Percentiles rank a stretch among this genome's conserved stretches.
Evolutionary conservation across 2,329 filamentous ascomycete species (phyloP).

Genomic region (Fusarium fujikuroi): DNA sequence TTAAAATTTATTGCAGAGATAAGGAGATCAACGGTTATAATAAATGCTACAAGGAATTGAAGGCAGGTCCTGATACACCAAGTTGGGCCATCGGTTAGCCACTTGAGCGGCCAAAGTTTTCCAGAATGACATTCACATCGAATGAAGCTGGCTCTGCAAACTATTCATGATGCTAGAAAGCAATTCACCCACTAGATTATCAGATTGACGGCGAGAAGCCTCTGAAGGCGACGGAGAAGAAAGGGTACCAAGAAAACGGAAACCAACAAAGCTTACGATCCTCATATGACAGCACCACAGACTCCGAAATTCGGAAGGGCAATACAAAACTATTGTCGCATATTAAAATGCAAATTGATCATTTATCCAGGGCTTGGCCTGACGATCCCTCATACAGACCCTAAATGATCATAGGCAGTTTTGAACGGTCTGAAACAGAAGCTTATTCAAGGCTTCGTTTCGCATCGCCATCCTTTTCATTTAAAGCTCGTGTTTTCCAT

Average conservation of each 20-base stretch:
- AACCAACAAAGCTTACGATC: not conserved
- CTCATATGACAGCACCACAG: too few relatives aligned
- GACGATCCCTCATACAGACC: not conserved
- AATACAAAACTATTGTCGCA: fast-evolving
- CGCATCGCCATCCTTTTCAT: not conserved
- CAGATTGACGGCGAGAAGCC: fast-evolving
- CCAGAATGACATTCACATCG: fast-evolving
- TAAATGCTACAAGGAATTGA: fast-evolving
- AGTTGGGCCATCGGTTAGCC: fast-evolving
- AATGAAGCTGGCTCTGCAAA: fast-evolving
- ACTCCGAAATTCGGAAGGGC: fast-evolving
- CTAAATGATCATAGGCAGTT: too few relatives aligned
- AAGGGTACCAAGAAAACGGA: fast-evolving
- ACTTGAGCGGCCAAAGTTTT: fast-evolving
- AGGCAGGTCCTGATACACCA: fast-evolving
- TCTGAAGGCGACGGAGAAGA: fast-evolving
- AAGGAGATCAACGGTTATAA: not conserved
- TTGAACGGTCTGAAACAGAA: not conserved
- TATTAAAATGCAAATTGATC: too few relatives aligned
- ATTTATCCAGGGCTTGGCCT: too few relatives aligned
- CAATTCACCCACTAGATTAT: fast-evolving
- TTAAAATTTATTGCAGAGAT: not conserved
- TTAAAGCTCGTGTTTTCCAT: not conserved
- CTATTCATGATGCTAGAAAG: fast-evolving
- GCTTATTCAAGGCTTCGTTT: not conserved